Evolutionary conservation across 176 grass and related monocot species (phyloP).

Genomic region (Carex pumila): DNA sequence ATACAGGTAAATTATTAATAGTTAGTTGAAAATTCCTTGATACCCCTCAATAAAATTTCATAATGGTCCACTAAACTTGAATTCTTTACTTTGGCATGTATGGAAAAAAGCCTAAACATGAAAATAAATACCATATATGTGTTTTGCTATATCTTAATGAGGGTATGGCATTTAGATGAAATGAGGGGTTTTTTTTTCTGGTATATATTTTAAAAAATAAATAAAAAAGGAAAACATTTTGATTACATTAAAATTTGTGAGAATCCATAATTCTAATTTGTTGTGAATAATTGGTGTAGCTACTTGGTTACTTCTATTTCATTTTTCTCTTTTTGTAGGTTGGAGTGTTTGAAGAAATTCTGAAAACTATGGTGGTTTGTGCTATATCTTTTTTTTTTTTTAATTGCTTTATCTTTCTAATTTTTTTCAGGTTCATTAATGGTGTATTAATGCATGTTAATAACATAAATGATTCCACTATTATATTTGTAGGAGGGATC

Average conservation of each 20-base stretch:
- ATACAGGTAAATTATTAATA: conserved; percentile 47
- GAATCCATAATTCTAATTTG: no score
- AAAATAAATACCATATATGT: background rate
- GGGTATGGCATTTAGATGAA: background rate
- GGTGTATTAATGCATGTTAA: background rate
- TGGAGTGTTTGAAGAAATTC: conserved; percentile 70
- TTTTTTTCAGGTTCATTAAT: background rate
- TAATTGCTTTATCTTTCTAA: background rate
- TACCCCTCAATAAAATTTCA: background rate
- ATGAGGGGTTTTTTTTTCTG: no score
- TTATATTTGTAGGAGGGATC: conserved; percentile 55
- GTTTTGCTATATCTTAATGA: background rate
- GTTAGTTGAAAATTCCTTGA: background rate
- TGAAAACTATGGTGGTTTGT: conserved; percentile 79
- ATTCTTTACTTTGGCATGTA: background rate
- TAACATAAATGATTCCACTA: background rate
- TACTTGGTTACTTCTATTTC: conserved; percentile 1
- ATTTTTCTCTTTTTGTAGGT: conserved; percentile 34
- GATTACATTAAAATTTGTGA: no score
- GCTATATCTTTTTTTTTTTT: background rate
- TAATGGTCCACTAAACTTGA: background rate
- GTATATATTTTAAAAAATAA: no score
- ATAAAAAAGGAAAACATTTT: no score
- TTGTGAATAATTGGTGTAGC: background rate
- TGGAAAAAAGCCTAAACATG: background rate